Evolutionary conservation across 768 basidiomycete species (phyloP).

Genomic region (Pulveroboletus frians): DNA sequence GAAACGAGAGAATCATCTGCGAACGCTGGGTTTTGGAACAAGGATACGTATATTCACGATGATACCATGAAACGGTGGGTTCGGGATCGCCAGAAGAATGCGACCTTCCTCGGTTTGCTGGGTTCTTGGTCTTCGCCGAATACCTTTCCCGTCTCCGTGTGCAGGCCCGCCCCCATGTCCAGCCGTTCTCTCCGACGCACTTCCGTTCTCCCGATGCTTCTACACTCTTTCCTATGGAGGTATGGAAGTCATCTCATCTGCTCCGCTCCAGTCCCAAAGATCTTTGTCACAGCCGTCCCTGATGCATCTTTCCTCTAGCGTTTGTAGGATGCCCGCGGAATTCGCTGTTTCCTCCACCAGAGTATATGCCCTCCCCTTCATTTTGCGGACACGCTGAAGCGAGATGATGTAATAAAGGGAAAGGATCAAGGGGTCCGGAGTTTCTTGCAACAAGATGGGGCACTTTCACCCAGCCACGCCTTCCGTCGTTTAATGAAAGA

Average conservation of each 20-base stretch:
- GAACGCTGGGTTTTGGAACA: not conserved
- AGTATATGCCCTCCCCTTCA: slow-evolving; percentile 57
- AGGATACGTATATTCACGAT: not conserved
- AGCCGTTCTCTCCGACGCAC: slow-evolving; percentile 37
- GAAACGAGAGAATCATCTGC: not conserved
- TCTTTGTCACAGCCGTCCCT: slow-evolving; percentile 18
- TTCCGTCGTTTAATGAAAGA: slow-evolving; percentile 24
- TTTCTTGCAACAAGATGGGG: slow-evolving; percentile 70
- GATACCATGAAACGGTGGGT: not conserved
- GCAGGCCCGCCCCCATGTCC: slow-evolving; percentile 40
- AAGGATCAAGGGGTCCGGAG: slow-evolving; percentile 57
- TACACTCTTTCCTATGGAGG: slow-evolving; percentile 56
- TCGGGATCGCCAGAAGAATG: slow-evolving; percentile 37
- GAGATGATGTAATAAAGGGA: slow-evolving; percentile 86
- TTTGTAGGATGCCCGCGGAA: no score
- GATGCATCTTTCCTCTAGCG: not conserved
- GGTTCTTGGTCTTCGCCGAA: slow-evolving; percentile 27
- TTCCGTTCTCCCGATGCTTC: slow-evolving; percentile 54
- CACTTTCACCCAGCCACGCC: slow-evolving; percentile 77
- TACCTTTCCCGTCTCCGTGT: slow-evolving; percentile 37
- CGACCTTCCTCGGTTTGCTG: slow-evolving; percentile 39
- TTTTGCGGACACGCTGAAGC: slow-evolving; percentile 81
- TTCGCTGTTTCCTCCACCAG: no score
- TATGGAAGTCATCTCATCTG: slow-evolving; percentile 97
- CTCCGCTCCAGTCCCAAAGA: slow-evolving; percentile 39